A percentile compares a stretch with the other conserved stretches of the same genome.
Evolutionary conservation across 176 grass and related monocot genomes (phyloP).

Genomic region (Oryza glaberrima): DNA sequence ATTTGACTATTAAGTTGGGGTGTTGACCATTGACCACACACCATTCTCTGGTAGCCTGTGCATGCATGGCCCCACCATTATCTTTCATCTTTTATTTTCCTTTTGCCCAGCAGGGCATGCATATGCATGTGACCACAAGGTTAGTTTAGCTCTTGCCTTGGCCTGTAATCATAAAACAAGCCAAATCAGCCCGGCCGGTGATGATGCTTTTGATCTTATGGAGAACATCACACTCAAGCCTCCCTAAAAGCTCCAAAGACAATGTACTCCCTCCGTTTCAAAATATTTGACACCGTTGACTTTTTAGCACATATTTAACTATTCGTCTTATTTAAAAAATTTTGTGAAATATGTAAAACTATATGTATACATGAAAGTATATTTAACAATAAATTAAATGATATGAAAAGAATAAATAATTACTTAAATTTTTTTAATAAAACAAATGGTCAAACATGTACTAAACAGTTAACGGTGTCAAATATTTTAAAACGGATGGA

Average conservation of each 20-base stretch:
- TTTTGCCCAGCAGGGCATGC: slow-evolving; percentile 32
- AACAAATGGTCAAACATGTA: no score
- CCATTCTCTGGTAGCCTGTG: slow-evolving; percentile 23
- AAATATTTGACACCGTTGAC: no score
- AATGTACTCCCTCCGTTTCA: neutral
- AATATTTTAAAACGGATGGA: no score
- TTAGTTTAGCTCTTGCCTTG: neutral
- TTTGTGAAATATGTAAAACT: no score
- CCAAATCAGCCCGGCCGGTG: neutral
- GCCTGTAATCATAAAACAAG: neutral
- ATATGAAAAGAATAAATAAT: no score
- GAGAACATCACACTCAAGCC: slow-evolving; percentile 15
- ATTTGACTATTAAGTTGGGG: slow-evolving; percentile 49
- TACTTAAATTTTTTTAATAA: no score
- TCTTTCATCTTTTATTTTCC: neutral
- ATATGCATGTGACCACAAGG: slow-evolving; percentile 39
- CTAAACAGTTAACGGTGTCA: no score
- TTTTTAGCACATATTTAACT: no score
- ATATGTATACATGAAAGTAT: no score
- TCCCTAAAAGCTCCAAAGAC: neutral
- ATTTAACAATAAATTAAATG: no score
- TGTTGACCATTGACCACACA: slow-evolving; percentile 29
- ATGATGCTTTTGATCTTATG: slow-evolving; percentile 16
- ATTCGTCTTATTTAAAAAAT: no score
- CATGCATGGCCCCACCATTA: neutral